Evolutionary conservation across 805 yeast genomes (phyloP), one percentile per base, ranked within the genome.

Genomic region (Grigorovia jiainica): DNA sequence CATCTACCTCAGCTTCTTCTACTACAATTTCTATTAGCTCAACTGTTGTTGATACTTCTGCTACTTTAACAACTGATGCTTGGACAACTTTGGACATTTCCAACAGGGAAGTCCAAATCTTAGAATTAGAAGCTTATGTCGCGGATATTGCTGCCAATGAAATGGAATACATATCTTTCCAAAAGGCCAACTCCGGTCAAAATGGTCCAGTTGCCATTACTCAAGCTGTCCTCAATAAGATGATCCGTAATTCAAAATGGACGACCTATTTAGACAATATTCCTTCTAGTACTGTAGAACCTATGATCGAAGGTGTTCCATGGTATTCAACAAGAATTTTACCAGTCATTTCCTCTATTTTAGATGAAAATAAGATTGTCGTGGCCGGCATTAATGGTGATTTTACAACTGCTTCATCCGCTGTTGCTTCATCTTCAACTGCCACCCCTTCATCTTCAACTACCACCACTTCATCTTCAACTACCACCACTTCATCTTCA

Each of bases 241-340:
- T 63, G 15, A n/a, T n/a, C n/a, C n/a, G 64, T 21, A 21, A 61
- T 40, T 54, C 53, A 21, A 47, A 58, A 7, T 61, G 54, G 50
- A 61, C 66, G 41, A 48, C 61, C 10, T 44, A 53, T 39, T 54
- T 47, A 43, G 15, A 45, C 15, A 41, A 43, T 35, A 47, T 61
- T 34, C 57, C 60, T 41, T 43, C 53, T 41, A 27, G 39, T 38
- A 49, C 51, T 23, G 19, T 38, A 13, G 13, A 30, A 29, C 10
- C 21, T 17, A 38, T 38, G 40, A 4, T 38, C 4, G 30, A 35
- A 2, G 35, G 36, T 30, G 40, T 30, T 18, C 40, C 40, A 31
- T 38, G 36, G 40, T 38, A 38, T 16, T 33, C 36, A 9, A 30
- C 29, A 3, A 38, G 37, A 33, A 5, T 33, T 7, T 25, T 39